These are phyloP conservation scores for Tricholoma saponaceum DNA, from an alignment of 768 basidiomycete genomes.

Conservation along the genomic window DNA sequence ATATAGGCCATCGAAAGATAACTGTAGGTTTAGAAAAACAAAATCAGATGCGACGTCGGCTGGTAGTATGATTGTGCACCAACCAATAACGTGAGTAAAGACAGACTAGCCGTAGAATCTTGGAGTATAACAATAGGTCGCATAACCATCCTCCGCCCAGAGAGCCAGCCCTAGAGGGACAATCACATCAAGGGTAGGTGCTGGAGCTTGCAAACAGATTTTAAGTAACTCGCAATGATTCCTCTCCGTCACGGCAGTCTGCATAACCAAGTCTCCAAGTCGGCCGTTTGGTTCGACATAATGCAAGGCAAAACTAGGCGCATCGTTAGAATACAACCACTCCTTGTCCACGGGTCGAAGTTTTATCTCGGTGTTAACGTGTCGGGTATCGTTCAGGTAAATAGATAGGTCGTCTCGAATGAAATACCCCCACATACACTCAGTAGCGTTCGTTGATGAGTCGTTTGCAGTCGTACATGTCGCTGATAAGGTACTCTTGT, in stretches of 20 bases:
- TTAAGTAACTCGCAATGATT: slow-evolving; percentile 12
- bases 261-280: slow-evolving; percentile 3
- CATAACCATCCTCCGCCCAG: slow-evolving; percentile 5
- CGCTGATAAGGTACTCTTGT: not conserved
- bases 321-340: slow-evolving; percentile 12
- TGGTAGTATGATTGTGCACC: too few relatives aligned
- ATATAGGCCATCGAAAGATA: too few relatives aligned
- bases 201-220: slow-evolving; percentile 3
- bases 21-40: too few relatives aligned
- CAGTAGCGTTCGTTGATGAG: not conserved
- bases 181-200: slow-evolving; percentile 2
- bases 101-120: not conserved
- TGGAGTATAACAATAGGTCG: slow-evolving; percentile 3
- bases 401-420: not conserved
- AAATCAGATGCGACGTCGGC: too few relatives aligned
- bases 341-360: slow-evolving; percentile 7
- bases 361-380: not conserved
- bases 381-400: not conserved
- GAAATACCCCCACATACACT: not conserved
- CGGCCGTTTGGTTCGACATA: not conserved
- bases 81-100: too few relatives aligned
- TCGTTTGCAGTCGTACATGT: not conserved
- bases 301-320: slow-evolving; percentile 10
- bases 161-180: slow-evolving; percentile 7
- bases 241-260: slow-evolving; percentile 13